Base-by-base conservation (phyloP, 2,329 filamentous ascomycete species). In the Aspergillus sp. region DNA sequence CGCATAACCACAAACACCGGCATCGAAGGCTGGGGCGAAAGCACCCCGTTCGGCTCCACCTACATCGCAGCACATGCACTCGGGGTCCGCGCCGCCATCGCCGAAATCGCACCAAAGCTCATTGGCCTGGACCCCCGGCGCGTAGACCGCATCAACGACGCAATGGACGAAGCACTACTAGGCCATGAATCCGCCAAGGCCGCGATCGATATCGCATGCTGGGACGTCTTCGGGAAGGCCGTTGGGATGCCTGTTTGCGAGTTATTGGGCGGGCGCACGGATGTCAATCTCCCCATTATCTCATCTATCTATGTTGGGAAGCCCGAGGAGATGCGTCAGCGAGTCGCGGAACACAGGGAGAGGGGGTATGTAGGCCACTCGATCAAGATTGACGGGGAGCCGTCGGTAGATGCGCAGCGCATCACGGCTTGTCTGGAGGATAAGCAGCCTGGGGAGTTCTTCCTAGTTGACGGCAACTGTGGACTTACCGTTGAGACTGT, bases 61-160 rank as follows among this genome's bases (percentile, higher is more conserved):
- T 69, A 64, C 46, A 49, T 68, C 17, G 61, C 68, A 15, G 50
- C 65, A 3, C 66, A 70, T 17, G 51, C 7, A 0, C 61, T 57
- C 5, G 67, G 66, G 5, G 62, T 67, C 6, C 56, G 67, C 37
- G 62, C 67, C 5, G 67, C 57, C 3, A 67, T 69, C 24, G 61
- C 63, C n/a, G 59, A 64, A 37, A 66, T 69, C 11, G 68, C 67
- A 9, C 64, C 66, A 0, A 57, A 63, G 5, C 50, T 63, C 3
- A 57, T 71, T 45, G 66, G 66, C 6, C 61, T 69, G 0, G 67
- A 69, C 49, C 68, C 65, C 1, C 65, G 66, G 45, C 45, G 54
- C 7, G 62, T 69, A 2, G 68, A 70, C 46, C 65, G 68, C 17
- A 66, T 70, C 46, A 69, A 70, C 50, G 67, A 70, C 15, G 61